phyloP scores from a whole-genome alignment of 75 land plant species.

The Picea sitchensis region DNA sequence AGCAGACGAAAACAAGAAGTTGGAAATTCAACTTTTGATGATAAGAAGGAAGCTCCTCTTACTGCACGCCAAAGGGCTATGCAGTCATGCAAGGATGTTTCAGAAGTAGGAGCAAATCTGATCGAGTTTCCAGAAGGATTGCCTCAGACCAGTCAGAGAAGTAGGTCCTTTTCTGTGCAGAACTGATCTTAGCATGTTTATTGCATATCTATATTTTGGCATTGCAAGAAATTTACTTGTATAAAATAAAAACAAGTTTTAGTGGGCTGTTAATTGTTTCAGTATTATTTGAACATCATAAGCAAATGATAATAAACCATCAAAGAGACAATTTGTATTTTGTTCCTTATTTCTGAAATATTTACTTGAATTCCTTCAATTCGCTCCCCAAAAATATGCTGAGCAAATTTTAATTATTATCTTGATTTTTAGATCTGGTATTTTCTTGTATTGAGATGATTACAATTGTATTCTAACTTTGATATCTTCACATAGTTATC shows the following conservation, averaged over 20 bases:
- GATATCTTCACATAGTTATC: background rate
- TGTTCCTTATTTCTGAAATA: background rate
- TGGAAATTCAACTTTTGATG: slow-evolving; percentile 20
- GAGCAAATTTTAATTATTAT: too few relatives aligned
- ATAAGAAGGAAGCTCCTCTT: slow-evolving; percentile 46
- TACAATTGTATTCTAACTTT: background rate
- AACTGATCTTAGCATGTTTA: background rate
- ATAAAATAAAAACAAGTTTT: background rate
- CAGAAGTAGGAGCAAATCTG: slow-evolving; percentile 28
- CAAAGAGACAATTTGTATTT: background rate
- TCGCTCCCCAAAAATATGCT: too few relatives aligned
- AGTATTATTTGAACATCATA: too few relatives aligned
- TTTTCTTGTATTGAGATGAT: background rate
- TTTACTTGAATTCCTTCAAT: background rate
- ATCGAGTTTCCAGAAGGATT: slow-evolving; percentile 87
- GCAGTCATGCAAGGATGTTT: slow-evolving; percentile 54
- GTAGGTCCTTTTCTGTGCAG: slow-evolving; percentile 24
- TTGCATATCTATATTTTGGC: background rate
- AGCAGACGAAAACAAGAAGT: slow-evolving; percentile 24
- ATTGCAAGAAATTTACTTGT: background rate
- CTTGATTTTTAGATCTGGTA: background rate
- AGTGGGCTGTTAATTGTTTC: background rate
- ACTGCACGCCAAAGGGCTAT: slow-evolving; percentile 83
- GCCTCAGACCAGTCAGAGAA: slow-evolving; percentile 55
- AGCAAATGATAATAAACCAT: too few relatives aligned